Evolutionary conservation across 805 yeast species (phyloP).

Genomic region (Komagataella phaffii): DNA sequence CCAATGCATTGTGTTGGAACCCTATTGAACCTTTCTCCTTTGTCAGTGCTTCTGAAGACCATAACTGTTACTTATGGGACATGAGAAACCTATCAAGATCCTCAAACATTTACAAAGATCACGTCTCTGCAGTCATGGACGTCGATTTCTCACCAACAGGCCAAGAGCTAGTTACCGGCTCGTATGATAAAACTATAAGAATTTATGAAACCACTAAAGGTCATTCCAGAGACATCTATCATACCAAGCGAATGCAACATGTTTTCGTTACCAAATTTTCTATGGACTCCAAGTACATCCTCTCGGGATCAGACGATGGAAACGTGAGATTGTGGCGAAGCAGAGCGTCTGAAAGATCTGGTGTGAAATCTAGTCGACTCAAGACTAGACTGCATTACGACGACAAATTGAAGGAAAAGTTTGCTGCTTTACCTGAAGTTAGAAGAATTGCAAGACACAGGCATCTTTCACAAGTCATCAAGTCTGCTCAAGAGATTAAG

Average conservation of each 20-base stretch:
- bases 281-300: conserved; percentile 78
- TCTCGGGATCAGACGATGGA: conserved; percentile 93
- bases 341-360: conserved; percentile 71
- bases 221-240: conserved; percentile 90
- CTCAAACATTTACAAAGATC: conserved; percentile 81
- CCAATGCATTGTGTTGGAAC: conserved; percentile 86
- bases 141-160: conserved; percentile 96
- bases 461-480: conserved; percentile 77
- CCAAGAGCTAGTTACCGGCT: conserved; percentile 87
- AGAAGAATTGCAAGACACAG: conserved; percentile 83
- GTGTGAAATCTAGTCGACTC: conserved; percentile 68
- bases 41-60: conserved; percentile 90
- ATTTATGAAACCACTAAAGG: conserved; percentile 68
- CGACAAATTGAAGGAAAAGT: conserved; percentile 81
- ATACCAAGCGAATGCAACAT: conserved; percentile 96
- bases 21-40: conserved; percentile 96
- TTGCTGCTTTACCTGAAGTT: conserved; percentile 93
- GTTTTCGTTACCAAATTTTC: conserved; percentile 75
- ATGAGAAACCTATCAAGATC: conserved; percentile 85
- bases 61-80: conserved; percentile 88
- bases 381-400: conserved; percentile 82
- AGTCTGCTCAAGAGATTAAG: conserved; percentile 84
- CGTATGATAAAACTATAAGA: conserved; percentile 88
- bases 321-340: conserved; percentile 92
- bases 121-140: conserved; percentile 90